Base-by-base conservation (phyloP, 306 rosid genomes). In the Corylus americana region DNA sequence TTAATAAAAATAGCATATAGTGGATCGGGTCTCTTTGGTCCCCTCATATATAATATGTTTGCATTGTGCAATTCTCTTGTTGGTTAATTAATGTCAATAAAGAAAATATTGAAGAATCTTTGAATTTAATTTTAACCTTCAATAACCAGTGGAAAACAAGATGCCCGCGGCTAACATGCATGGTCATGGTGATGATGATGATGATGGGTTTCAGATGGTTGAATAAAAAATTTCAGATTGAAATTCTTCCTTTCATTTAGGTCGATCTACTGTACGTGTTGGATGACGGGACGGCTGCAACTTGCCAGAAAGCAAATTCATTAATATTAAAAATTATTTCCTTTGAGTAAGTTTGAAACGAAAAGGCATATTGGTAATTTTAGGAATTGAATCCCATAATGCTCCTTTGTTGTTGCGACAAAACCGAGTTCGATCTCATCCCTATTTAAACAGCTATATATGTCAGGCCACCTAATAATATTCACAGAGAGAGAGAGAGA, bases 371-470 rank as follows among this genome's bases (percentile, higher is more conserved):
- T 17, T 39, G 7, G 71, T 67, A 67, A 67, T 67, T 67, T 35
- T 67, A 13, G 50, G 50, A 39, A 37, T 67, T 17, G 50, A 39
- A 37, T 67, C 42, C 13, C 37, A 67, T 39, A 39, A 37, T 67
- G 50, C 71, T 67, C 16, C 17, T 12, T 53, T 27, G 42, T 27
- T 12, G 37, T 27, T 12, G 37, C 17, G 68, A 58, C 64, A 31
- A 35, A 13, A 84, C 74, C 80, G 81, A 66, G 87, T 80, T 77
- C 25, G 25, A 22, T 22, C 74, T 82, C 80, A 42, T 69, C 59
- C 83, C 88, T 77, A 57, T 80, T 82, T 75, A 87, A 35, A 77
- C 13, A 11, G 69, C 69, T 29, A 42, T 39, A 39, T 39, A 39
- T 39, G 18, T 5, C 50, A 67, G 50, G 45, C 77, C 83, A 79